Evolutionary conservation across 257 asterid species (phyloP), one percentile per base, ranked within the genome.

Genomic region (Lavandula angustifolia): DNA sequence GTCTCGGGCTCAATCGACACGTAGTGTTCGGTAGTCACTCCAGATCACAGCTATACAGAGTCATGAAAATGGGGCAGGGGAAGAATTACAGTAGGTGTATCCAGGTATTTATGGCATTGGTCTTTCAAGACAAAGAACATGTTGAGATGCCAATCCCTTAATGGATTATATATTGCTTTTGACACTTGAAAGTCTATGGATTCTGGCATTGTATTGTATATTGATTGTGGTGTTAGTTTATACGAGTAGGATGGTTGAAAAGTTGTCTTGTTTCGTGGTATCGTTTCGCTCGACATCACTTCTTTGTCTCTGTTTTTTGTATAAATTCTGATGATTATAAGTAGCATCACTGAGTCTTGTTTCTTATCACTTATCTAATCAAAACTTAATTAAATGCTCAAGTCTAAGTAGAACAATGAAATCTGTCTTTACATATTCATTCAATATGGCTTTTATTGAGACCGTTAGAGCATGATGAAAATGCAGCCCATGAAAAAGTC

Each of bases 91-190:
- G 68, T 54, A 38, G 73, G 68, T 64, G 66, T 62, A 69, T 55
- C 10, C 47, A 70, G 81, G 75, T 76, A 72, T 40, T 67, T 67
- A 55, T 56, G 54, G 51, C 56, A 29, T 47, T 54, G 74, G 73
- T 38, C 11, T 57, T 38, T 17, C 29, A 8, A n/a, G 64, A 52
- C 10, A 40, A 67, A 59, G 50, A 50, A 17, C 38, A 9, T 40
- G 37, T 41, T 47, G 18, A 34, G 48, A 41, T 69, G 76, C 47
- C 11, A 5, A 42, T 43, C 54, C 48, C 52, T 2, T 42, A 41
- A 62, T 62, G 62, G 67, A 53, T 64, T 33, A 35, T 48, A 64
- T 73, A 13, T 62, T 57, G 68, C 51, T 29, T 67, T 52, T 14
- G 29, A 44, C 54, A n/a, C 35, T 49, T 37, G 32, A 57, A 55